These are phyloP conservation scores for Kalmusia sp. DNA, from an alignment of 2,329 filamentous ascomycete species.

Conservation along the genomic window DNA sequence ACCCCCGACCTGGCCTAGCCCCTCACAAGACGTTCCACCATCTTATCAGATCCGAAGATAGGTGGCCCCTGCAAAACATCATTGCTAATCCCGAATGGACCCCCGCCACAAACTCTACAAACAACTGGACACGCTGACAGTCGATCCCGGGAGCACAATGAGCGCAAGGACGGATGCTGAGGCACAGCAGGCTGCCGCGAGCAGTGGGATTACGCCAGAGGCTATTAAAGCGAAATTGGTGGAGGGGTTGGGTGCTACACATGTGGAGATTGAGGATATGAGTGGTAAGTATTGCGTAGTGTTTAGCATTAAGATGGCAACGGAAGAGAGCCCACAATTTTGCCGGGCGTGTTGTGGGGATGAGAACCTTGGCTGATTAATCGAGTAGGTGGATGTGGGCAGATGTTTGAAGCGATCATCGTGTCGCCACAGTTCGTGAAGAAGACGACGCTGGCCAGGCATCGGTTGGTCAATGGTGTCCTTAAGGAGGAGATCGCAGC, in stretches of 20 bases:
- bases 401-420: constrained; percentile 74
- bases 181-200: constrained; percentile 60
- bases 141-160: constrained; percentile 43
- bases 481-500: constrained; percentile 87
- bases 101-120: constrained; percentile 44
- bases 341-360: no score
- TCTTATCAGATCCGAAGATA: constrained; percentile 47
- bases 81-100: constrained; percentile 30
- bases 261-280: constrained; percentile 91
- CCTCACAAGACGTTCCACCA: constrained; percentile 16
- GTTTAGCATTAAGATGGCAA: background rate
- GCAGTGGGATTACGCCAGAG: constrained; percentile 72
- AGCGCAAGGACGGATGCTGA: constrained; percentile 52
- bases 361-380: constrained; percentile 20
- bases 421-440: constrained; percentile 61
- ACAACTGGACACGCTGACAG: constrained; percentile 35
- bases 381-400: constrained; percentile 69
- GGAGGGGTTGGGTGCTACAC: constrained; percentile 72
- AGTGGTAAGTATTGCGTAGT: constrained; percentile 68
- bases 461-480: constrained; percentile 83
- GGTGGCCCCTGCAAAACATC: constrained; percentile 23
- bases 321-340: no score
- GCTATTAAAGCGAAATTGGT: constrained; percentile 73
- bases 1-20: constrained; percentile 5
- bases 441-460: constrained; percentile 77